Base-by-base conservation (phyloP, 169 alveolate species). In the Plasmodium billcollinsi region DNA sequence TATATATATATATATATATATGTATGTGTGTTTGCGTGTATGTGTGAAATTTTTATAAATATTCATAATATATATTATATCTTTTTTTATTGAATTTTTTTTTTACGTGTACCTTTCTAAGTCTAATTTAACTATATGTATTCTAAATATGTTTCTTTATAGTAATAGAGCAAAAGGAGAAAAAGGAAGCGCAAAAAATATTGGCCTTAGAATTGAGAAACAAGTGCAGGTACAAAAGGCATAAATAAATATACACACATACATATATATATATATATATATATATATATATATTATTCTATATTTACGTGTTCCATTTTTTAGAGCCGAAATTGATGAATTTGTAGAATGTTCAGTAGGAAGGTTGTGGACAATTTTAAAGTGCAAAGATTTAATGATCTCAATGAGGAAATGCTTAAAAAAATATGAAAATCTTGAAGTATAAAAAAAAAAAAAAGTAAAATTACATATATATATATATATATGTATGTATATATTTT, bases 161-260 rank as follows among this genome's bases (percentile, higher is more conserved):
- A 76, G 91, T 83, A 75, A 58, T 83, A 24, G 91, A 83, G 20
- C 91, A 83, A 62, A 83, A 83, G 73, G 91, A 83, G 58, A 83
- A 58, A 67, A 83, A 83, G 50, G 91, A 83, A 83, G 85, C 63
- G 14, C 91, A 83, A 62, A 83, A 83, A 67, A 83, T 83, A 67
- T 58, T 83, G 52, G 83, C 91, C 20, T 63, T 43, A 62, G 91
- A 83, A 59, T 83, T 83, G 50, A 72, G 91, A 54, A 83, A 83
- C 50, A 83, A 83, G 29, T 83, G 91, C 73, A 83, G 91, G 91
- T 83, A 69, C 63, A 76, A 58, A 20, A 59, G 11, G 65, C 43
- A 33, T 12, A 54, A 11, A 24, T 11, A 39, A 24, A 54, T 3
- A 67, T 39, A 1, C 14, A 43, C 5, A 18, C 26, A 54, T 56